Evolutionary conservation across 2,329 filamentous ascomycete genomes (phyloP).

Genomic region (Epicoccum sorghinum): DNA sequence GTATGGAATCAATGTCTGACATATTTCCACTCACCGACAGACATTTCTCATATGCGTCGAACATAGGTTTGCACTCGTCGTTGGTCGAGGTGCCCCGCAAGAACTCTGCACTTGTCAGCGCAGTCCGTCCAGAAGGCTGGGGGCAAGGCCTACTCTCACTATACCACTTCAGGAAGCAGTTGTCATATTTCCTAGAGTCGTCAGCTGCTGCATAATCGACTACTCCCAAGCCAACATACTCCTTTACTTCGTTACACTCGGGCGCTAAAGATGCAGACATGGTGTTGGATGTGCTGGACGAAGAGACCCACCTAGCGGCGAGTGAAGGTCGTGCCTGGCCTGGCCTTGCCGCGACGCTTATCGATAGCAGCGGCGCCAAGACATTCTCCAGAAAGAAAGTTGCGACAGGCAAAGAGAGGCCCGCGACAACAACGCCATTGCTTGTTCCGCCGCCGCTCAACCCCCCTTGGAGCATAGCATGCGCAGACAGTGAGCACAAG

Average conservation of each 20-base stretch:
- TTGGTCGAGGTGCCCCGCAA: slow-evolving; percentile 81
- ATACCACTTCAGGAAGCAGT: slow-evolving; percentile 99
- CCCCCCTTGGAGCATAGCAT: slow-evolving; percentile 2
- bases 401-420: slow-evolving; percentile 20
- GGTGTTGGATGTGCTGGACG: slow-evolving; percentile 17
- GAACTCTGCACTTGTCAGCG: slow-evolving; percentile 65
- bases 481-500: slow-evolving; percentile 20
- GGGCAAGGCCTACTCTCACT: slow-evolving; percentile 77
- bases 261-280: slow-evolving; percentile 97
- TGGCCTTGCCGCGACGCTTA: slow-evolving; percentile 20
- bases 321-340: slow-evolving; percentile 23
- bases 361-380: slow-evolving; percentile 35
- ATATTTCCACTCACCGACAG: slow-evolving; percentile 68
- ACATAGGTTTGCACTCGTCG: slow-evolving; percentile 85
- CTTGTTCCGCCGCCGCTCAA: not conserved
- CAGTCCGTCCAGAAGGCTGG: not conserved
- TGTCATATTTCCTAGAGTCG: slow-evolving; percentile 80
- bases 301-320: slow-evolving; percentile 14
- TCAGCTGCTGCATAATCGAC: not conserved
- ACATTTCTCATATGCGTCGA: slow-evolving; percentile 87
- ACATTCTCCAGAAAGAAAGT: slow-evolving; percentile 17
- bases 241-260: slow-evolving; percentile 94
- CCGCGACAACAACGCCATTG: slow-evolving; percentile 13
- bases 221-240: slow-evolving; percentile 62
- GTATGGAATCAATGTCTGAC: not conserved